These are phyloP conservation scores for Penicillium sp. DNA, from an alignment of 2,329 filamentous ascomycete genomes.

Conservation along the genomic window DNA sequence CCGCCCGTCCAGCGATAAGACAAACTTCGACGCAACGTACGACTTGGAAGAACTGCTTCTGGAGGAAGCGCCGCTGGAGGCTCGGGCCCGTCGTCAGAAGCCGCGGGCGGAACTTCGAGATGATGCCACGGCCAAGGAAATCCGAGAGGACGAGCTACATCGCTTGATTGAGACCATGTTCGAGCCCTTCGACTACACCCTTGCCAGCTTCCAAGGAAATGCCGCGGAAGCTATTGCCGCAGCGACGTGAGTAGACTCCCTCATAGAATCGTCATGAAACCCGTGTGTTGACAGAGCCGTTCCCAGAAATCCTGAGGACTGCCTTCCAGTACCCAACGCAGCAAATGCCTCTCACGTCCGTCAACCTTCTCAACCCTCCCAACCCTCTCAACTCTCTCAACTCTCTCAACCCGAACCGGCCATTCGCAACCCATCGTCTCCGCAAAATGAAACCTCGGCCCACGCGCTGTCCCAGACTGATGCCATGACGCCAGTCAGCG, in stretches of 20 bases:
- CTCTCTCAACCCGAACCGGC: conserved; percentile 37
- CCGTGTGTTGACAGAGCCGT: too few species aligned
- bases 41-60: conserved; percentile 90
- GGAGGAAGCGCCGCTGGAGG: conserved; percentile 92
- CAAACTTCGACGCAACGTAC: conserved; percentile 98
- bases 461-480: conserved; percentile 5
- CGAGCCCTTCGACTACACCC: conserved; percentile 90
- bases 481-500: conserved; percentile 27
- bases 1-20: conserved; percentile 91
- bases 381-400: conserved; percentile 36
- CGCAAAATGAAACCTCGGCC: conserved; percentile 16
- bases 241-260: conserved; percentile 27
- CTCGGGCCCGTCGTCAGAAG: conserved; percentile 87
- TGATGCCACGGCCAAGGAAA: conserved; percentile 92
- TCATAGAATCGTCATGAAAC: too few species aligned
- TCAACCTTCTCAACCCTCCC: conserved; percentile 38
- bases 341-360: conserved; percentile 32
- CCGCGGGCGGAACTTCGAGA: conserved; percentile 87
- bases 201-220: conserved; percentile 66
- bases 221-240: conserved; percentile 43
- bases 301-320: conserved; percentile 41
- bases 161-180: conserved; percentile 93
- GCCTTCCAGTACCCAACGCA: conserved; percentile 27
- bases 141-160: conserved; percentile 89
- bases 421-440: conserved; percentile 23